Conservation (phyloP, 306 rosid species). For the Ammopiptanthus mongolicus region DNA sequence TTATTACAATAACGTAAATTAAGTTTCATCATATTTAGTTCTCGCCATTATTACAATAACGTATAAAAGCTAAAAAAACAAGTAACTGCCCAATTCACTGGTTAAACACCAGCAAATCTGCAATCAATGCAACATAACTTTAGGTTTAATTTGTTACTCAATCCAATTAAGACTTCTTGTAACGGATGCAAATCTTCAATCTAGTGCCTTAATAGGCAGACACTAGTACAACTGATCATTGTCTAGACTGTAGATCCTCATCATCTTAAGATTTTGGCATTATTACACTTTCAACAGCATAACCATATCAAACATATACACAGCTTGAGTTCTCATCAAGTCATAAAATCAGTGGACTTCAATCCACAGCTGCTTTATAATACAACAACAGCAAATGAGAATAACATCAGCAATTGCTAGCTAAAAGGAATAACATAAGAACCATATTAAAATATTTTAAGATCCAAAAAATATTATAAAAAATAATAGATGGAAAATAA, state of each 20-base stretch:
- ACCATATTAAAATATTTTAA: not conserved
- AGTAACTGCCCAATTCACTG: not conserved
- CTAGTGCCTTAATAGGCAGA: not conserved
- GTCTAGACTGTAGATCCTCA: not conserved
- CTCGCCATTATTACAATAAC: not conserved
- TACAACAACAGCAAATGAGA: not conserved
- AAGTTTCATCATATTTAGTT: not conserved
- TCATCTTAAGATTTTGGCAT: not conserved
- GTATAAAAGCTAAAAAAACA: not conserved
- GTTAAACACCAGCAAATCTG: not conserved
- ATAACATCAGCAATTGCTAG: not conserved
- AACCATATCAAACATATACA: conserved; percentile 1
- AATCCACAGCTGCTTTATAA: not conserved
- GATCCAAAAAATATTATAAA: not conserved
- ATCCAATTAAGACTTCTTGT: not conserved
- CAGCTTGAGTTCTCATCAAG: not conserved
- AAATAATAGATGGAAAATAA: not conserved
- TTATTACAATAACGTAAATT: not conserved
- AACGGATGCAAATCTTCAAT: not conserved
- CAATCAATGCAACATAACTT: not conserved
- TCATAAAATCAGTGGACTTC: not conserved
- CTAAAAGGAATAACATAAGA: not conserved
- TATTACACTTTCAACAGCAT: not conserved
- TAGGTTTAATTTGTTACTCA: not conserved
- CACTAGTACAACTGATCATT: not conserved